A percentile compares a stretch with the other conserved stretches of the same genome.
These are phyloP conservation scores for Volutella citrinella DNA, from an alignment of 2,329 filamentous ascomycete species.

Conservation along the genomic window DNA sequence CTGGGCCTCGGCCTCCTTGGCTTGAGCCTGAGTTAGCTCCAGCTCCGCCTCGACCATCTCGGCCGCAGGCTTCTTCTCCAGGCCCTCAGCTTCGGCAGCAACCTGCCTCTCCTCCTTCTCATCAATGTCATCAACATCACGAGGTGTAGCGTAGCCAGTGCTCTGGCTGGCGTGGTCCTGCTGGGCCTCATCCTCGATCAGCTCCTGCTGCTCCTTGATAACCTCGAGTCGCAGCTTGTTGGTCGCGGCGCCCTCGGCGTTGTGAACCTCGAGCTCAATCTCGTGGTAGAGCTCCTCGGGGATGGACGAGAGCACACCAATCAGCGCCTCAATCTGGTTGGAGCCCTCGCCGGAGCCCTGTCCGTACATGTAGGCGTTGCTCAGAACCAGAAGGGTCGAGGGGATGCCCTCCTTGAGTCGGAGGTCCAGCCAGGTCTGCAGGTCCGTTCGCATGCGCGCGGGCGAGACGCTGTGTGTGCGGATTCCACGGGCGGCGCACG, in stretches of 20 bases:
- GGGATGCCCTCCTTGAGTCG: constrained; percentile 93
- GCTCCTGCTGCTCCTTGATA: constrained; percentile 94
- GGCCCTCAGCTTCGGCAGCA: constrained; percentile 46
- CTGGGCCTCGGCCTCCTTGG: constrained; percentile 26
- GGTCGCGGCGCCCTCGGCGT: constrained; percentile 91
- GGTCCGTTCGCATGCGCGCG: constrained; percentile 79
- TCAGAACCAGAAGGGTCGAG: constrained; percentile 89
- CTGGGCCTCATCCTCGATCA: constrained; percentile 95
- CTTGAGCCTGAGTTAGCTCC: constrained; percentile 36
- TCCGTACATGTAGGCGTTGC: constrained; percentile 96
- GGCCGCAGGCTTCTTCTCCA: constrained; percentile 46
- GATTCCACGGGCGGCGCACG: constrained; percentile 87
- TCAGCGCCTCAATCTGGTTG: constrained; percentile 88
- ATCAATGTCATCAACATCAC: constrained; percentile 89
- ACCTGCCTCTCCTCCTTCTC: constrained; percentile 77
- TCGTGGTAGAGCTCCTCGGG: constrained; percentile 99
- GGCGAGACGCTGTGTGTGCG: constrained; percentile 91
- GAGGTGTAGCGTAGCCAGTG: constrained; percentile 69
- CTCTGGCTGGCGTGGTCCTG: constrained; percentile 81
- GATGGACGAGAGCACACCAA: constrained; percentile 88
- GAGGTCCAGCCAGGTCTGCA: constrained; percentile 91
- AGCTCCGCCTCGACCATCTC: constrained; percentile 56
- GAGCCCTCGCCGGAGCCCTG: constrained; percentile 85
- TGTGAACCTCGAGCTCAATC: constrained; percentile 97
- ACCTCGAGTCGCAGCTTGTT: constrained; percentile 99